Evolutionary conservation across 495 filamentous ascomycete species (phyloP).

Genomic region (Talaromyces borbonicus): DNA sequence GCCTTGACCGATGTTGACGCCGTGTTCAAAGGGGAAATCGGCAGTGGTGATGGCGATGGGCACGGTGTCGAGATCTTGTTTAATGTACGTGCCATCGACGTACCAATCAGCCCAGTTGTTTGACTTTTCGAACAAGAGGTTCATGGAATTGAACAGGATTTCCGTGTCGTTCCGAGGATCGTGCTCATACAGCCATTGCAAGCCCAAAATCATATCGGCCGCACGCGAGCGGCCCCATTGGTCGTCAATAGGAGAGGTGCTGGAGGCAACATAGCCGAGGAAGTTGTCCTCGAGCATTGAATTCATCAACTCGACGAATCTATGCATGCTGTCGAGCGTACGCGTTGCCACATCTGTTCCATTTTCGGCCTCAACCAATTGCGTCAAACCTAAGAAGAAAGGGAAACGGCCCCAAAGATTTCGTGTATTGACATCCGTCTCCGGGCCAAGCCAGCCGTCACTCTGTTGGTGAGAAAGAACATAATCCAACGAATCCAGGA

Average conservation of each 20-base stretch:
- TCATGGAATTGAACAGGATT: constrained; percentile 35
- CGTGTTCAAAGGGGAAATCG: constrained; percentile 33
- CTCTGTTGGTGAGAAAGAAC: constrained; percentile 40
- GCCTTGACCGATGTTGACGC: constrained; percentile 41
- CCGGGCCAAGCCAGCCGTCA: constrained; percentile 56
- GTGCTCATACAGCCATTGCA: constrained; percentile 46
- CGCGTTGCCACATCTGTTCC: constrained; percentile 10
- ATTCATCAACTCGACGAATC: constrained; percentile 26
- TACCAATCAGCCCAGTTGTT: constrained; percentile 38
- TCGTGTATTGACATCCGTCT: constrained; percentile 32
- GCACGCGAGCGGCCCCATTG: constrained; percentile 38
- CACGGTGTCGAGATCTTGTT: constrained; percentile 29
- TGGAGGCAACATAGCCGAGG: constrained; percentile 35
- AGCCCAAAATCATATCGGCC: constrained; percentile 42
- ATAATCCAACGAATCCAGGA: constrained; percentile 36
- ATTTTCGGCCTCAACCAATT: constrained; percentile 30
- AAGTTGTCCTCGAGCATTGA: constrained; percentile 43
- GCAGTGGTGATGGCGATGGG: constrained; percentile 16
- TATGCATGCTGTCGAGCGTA: constrained; percentile 24
- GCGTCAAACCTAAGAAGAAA: constrained; percentile 43
- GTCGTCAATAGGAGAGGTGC: constrained; percentile 27
- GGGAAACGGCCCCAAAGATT: constrained; percentile 47
- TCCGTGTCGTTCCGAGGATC: constrained; percentile 25
- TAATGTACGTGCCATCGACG: constrained; percentile 25
- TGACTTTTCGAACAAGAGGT: constrained; percentile 27